phyloP scores from a whole-genome alignment of 441 rosid species.

The Hura crepitans region DNA sequence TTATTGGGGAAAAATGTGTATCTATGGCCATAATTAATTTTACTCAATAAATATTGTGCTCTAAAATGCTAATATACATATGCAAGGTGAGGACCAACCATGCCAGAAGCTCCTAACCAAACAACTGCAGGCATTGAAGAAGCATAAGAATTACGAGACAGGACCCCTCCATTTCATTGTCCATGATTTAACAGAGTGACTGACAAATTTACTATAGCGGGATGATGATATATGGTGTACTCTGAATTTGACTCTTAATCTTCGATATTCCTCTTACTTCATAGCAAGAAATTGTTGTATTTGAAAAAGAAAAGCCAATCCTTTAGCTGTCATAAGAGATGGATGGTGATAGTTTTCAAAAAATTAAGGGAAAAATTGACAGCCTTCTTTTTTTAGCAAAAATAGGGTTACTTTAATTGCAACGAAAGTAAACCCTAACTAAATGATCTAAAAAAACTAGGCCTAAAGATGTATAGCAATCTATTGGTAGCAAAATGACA shows the following conservation, averaged over 20 bases:
- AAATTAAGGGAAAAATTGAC: slow-evolving; percentile 20
- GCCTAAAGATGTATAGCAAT: slow-evolving; percentile 13
- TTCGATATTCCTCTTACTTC: too few species aligned
- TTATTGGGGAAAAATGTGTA: too few species aligned
- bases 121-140: neutral
- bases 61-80: neutral
- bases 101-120: neutral
- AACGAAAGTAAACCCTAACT: slow-evolving; percentile 24
- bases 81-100: neutral
- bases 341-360: slow-evolving; percentile 36
- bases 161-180: slow-evolving; percentile 5
- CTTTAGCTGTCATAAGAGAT: slow-evolving; percentile 18
- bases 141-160: slow-evolving; percentile 11
- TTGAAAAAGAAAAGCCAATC: slow-evolving; percentile 10
- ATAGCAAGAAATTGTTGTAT: slow-evolving; percentile 22
- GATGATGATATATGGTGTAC: too few species aligned
- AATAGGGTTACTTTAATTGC: slow-evolving; percentile 7
- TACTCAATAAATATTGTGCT: neutral
- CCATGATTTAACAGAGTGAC: slow-evolving; percentile 19
- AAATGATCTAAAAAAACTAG: slow-evolving; percentile 16
- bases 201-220: slow-evolving; percentile 22
- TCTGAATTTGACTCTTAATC: too few species aligned
- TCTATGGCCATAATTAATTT: too few species aligned
- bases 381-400: slow-evolving; percentile 33
- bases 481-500: slow-evolving; percentile 25